Evolutionary conservation across 139 green algal genomes (phyloP).

Genomic region (Edaphochlamys debaryana): DNA sequence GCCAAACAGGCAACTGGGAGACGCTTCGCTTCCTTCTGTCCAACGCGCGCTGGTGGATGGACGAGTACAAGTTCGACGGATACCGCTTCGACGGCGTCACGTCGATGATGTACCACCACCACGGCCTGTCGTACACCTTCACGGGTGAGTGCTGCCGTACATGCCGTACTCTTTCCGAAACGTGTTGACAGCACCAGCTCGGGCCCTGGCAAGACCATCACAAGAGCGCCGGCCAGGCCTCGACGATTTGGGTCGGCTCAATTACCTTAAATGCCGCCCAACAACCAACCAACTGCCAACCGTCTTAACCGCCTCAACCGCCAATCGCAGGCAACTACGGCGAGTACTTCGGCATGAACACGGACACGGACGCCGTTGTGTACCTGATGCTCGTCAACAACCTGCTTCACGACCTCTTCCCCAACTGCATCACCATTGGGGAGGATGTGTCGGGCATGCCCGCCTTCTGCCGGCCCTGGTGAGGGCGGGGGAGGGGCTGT

Average conservation of each 20-base stretch:
- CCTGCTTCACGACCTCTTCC: constrained; percentile 95
- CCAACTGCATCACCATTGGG: constrained; percentile 88
- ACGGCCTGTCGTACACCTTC: constrained; percentile 97
- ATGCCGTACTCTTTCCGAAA: not conserved
- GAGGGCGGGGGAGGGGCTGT: not conserved
- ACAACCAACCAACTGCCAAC: no score
- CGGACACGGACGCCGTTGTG: constrained; percentile 86
- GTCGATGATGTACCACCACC: constrained; percentile 99
- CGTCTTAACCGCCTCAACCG: no score
- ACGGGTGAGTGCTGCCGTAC: constrained; percentile 73
- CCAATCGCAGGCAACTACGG: constrained; percentile 61
- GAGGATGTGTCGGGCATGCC: constrained; percentile 98
- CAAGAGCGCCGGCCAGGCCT: no score
- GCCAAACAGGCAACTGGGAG: constrained; percentile 97
- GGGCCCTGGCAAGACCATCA: no score
- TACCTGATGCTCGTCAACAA: constrained; percentile 89
- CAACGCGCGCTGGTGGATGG: constrained; percentile 96
- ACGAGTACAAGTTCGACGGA: constrained; percentile 99
- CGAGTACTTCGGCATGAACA: constrained; percentile 97
- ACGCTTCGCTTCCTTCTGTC: constrained; percentile 95
- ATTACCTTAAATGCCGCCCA: no score
- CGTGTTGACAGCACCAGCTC: not conserved
- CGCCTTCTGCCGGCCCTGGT: constrained; percentile 87
- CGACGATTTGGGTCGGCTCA: no score
- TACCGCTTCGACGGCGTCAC: constrained; percentile 97